phyloP scores from a whole-genome alignment of 345 rosid genomes.

The Anastatica hierochuntica region DNA sequence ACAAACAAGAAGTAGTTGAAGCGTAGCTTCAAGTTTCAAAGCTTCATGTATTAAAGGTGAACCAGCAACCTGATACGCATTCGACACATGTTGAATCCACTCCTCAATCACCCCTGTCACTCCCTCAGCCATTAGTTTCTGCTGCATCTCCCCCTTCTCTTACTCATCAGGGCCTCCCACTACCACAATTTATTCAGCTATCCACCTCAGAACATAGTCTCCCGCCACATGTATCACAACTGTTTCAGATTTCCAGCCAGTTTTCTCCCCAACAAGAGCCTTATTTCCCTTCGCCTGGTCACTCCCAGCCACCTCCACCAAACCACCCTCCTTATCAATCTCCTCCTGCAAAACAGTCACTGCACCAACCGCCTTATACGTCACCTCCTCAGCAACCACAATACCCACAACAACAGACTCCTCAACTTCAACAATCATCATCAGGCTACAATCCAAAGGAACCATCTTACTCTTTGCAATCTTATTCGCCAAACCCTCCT shows the following conservation, averaged over 20 bases:
- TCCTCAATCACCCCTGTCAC: slow-evolving; percentile 35
- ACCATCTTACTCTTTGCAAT: slow-evolving; percentile 40
- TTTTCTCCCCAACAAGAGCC: slow-evolving; percentile 66
- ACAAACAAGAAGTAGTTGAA: slow-evolving; percentile 63
- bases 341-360: slow-evolving; percentile 41
- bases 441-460: slow-evolving; percentile 54
- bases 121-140: slow-evolving; percentile 29
- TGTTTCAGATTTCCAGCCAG: slow-evolving; percentile 49
- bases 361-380: slow-evolving; percentile 58
- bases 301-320: slow-evolving; percentile 45
- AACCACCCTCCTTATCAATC: slow-evolving; percentile 56
- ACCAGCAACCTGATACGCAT: slow-evolving; percentile 39
- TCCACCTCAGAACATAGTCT: slow-evolving; percentile 38
- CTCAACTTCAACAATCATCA: slow-evolving; percentile 44
- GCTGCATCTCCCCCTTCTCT: slow-evolving; percentile 32
- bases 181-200: slow-evolving; percentile 25
- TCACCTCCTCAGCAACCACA: slow-evolving; percentile 51
- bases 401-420: slow-evolving; percentile 48
- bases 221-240: slow-evolving; percentile 41
- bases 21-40: slow-evolving; percentile 57
- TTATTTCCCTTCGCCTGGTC: slow-evolving; percentile 50
- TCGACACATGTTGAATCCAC: slow-evolving; percentile 37
- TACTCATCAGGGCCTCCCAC: slow-evolving; percentile 41
- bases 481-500: slow-evolving; percentile 42
- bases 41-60: slow-evolving; percentile 44